phyloP scores from a whole-genome alignment of 257 asterid genomes.

The Solanum paucissectum region DNA sequence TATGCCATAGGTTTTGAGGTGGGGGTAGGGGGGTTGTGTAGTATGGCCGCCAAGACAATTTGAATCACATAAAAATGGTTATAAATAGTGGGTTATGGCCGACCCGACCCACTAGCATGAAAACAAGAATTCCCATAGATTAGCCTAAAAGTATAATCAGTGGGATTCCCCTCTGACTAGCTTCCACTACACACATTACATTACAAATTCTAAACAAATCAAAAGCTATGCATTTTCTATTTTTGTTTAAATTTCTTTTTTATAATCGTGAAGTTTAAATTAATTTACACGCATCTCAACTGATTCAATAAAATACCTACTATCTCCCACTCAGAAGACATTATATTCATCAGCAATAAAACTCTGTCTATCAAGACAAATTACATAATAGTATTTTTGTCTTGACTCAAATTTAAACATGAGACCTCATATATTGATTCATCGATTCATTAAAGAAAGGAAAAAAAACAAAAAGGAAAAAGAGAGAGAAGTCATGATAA shows the following conservation, averaged over 20 bases:
- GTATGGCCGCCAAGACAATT: neutral
- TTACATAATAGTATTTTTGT: neutral
- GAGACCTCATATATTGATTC: neutral
- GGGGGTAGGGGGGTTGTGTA: neutral
- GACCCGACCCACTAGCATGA: neutral
- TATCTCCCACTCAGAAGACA: neutral
- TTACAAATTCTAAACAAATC: neutral
- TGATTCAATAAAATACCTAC: neutral
- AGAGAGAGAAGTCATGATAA: slow-evolving; percentile 4
- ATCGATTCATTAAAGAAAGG: neutral
- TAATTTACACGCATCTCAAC: neutral
- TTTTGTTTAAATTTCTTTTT: neutral
- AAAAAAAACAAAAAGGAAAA: neutral
- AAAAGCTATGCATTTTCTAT: neutral
- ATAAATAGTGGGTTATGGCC: neutral
- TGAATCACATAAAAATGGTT: neutral
- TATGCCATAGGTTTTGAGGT: neutral
- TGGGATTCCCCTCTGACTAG: slow-evolving; percentile 9
- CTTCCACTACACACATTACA: slow-evolving; percentile 14
- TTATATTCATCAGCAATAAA: too few species aligned
- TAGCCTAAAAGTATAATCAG: slow-evolving; percentile 24
- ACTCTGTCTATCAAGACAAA: neutral
- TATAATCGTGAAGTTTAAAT: neutral
- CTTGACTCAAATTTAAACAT: neutral
- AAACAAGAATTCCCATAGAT: slow-evolving; percentile 8